phyloP scores from a whole-genome alignment of 305 asterid genomes.

The Salvia sclarea region DNA sequence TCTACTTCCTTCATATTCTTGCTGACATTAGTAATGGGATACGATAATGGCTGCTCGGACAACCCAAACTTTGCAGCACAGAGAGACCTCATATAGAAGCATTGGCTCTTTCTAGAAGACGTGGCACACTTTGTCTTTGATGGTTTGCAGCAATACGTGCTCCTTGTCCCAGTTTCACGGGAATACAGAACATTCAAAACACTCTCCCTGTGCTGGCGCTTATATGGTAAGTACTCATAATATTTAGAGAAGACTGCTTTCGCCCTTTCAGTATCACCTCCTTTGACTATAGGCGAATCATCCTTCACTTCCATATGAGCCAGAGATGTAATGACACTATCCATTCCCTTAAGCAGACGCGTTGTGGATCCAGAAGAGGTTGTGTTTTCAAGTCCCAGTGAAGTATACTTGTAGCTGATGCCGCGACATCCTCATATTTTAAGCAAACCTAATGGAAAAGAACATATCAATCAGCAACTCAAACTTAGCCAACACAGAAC shows the following conservation, averaged over 20 bases:
- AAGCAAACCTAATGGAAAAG: conserved; percentile 32
- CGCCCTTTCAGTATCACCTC: conserved; percentile 39
- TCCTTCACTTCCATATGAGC: conserved; percentile 34
- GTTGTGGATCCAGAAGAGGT: conserved; percentile 31
- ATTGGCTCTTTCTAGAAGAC: conserved; percentile 41
- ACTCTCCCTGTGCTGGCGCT: conserved; percentile 55
- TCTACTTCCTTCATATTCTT: conserved; percentile 29
- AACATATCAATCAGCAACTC: conserved; percentile 1
- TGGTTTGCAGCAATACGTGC: conserved; percentile 20
- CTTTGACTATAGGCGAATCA: conserved; percentile 32
- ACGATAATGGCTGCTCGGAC: conserved; percentile 42
- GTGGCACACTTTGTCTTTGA: conserved; percentile 33
- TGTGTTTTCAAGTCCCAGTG: conserved; percentile 30
- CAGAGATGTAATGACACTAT: conserved; percentile 39
- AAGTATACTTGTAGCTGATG: conserved; percentile 41
- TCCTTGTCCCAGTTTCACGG: conserved; percentile 59
- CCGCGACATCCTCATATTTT: conserved; percentile 36
- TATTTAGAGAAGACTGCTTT: conserved; percentile 52
- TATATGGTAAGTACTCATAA: conserved; percentile 73
- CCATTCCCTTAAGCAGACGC: conserved; percentile 40
- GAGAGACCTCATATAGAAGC: conserved; percentile 64
- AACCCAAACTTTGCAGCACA: conserved; percentile 66
- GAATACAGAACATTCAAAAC: conserved; percentile 46
- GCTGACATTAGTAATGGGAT: conserved; percentile 40
- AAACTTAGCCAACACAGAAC: background rate